Evolutionary conservation across 345 rosid genomes (phyloP).

Genomic region (Brassica juncea): DNA sequence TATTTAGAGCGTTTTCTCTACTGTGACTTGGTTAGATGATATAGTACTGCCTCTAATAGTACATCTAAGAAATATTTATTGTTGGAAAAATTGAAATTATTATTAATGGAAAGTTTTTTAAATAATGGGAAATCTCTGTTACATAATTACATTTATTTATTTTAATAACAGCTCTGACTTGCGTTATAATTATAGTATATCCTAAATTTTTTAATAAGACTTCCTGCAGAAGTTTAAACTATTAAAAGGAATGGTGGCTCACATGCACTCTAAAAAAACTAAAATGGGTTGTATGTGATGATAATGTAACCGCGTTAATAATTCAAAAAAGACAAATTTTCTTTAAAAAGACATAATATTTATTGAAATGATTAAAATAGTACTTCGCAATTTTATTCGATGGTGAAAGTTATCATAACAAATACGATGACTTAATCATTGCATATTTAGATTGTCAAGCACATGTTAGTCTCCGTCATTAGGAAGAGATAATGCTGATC

Average conservation of each 20-base stretch:
- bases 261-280: conserved; percentile 30
- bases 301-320: conserved; percentile 4
- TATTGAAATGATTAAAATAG: conserved; percentile 19
- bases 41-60: conserved; percentile 6
- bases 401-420: neutral
- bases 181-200: neutral
- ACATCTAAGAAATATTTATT: neutral
- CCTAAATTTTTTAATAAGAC: neutral
- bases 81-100: neutral
- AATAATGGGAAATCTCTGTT: neutral
- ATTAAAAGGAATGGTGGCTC: conserved; percentile 35
- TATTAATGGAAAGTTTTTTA: neutral
- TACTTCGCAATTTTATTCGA: conserved; percentile 9
- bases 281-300: conserved; percentile 23
- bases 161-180: conserved; percentile 19
- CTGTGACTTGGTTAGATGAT: neutral
- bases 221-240: conserved; percentile 5
- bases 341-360: neutral
- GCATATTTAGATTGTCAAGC: conserved; percentile 35
- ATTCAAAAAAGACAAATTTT: neutral
- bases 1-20: neutral
- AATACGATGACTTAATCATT: conserved; percentile 17
- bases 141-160: neutral
- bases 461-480: conserved; percentile 41
- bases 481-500: conserved; percentile 31